Conservation (phyloP, 1,139 yeast species). For the Diutina rugosa region DNA sequence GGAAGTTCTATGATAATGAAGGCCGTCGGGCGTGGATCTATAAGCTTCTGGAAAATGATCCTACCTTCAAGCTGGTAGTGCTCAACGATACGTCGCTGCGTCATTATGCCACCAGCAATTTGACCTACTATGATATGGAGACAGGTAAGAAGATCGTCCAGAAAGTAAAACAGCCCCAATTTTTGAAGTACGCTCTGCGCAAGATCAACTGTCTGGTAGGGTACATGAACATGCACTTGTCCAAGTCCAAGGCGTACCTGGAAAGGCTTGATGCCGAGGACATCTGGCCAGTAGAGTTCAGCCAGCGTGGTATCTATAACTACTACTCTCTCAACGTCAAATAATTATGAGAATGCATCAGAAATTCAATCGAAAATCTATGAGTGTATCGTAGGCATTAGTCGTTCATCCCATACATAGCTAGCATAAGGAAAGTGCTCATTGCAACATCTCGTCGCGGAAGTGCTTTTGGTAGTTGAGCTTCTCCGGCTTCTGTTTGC, state of each 20-base stretch:
- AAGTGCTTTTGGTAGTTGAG: constrained; percentile 2
- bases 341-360: constrained; percentile 5
- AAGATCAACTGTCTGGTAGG: constrained; percentile 50
- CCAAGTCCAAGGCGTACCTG: constrained; percentile 19
- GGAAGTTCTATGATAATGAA: constrained; percentile 45
- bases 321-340: constrained; percentile 44
- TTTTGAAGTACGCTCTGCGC: constrained; percentile 49
- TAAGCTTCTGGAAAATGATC: constrained; percentile 27
- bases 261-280: constrained; percentile 24
- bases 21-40: constrained; percentile 84
- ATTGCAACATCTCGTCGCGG: constrained; percentile 1
- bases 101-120: constrained; percentile 11
- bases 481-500: background rate
- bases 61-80: constrained; percentile 19
- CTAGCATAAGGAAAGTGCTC: background rate
- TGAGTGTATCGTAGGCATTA: background rate
- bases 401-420: background rate
- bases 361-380: background rate
- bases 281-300: constrained; percentile 51
- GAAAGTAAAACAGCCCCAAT: constrained; percentile 43
- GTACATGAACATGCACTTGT: constrained; percentile 26
- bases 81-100: constrained; percentile 8
- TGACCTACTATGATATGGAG: constrained; percentile 45
- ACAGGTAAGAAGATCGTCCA: constrained; percentile 55
- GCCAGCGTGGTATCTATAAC: constrained; percentile 61